Percentiles rank a stretch among this genome's conserved stretches.
Evolutionary conservation across 306 rosid species (phyloP).

Genomic region (Prosopis cineraria): DNA sequence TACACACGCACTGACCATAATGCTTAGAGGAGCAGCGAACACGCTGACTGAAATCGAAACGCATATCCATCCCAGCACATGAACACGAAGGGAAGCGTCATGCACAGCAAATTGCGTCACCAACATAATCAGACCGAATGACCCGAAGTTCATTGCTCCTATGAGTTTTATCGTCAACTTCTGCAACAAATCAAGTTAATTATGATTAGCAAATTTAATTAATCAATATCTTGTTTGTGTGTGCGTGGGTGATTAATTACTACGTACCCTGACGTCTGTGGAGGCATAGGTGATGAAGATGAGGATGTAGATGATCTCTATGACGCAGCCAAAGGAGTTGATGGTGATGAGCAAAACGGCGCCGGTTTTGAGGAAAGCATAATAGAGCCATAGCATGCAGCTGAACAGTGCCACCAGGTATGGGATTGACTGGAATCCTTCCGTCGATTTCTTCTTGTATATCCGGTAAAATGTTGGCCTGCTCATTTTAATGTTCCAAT

Average conservation of each 20-base stretch:
- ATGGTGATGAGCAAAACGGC: conserved; percentile 80
- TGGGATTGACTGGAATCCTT: conserved; percentile 82
- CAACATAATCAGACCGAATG: conserved; percentile 53
- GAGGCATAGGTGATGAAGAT: conserved; percentile 62
- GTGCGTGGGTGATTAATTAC: too few species aligned
- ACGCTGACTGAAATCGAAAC: conserved; percentile 68
- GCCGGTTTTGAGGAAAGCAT: conserved; percentile 58
- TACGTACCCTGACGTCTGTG: conserved; percentile 56
- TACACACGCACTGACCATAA: conserved; percentile 89
- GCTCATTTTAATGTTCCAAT: not conserved
- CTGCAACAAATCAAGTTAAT: conserved; percentile 31
- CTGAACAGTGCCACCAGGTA: conserved; percentile 85
- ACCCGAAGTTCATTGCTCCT: conserved; percentile 56
- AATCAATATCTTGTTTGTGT: too few species aligned
- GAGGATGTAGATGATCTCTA: conserved; percentile 62
- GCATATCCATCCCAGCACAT: conserved; percentile 81
- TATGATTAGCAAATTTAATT: too few species aligned
- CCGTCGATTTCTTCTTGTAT: conserved; percentile 73
- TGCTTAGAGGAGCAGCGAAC: conserved; percentile 84
- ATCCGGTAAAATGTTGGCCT: conserved; percentile 83
- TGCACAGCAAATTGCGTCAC: conserved; percentile 45
- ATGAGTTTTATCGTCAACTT: conserved; percentile 56
- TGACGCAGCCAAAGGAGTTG: conserved; percentile 72
- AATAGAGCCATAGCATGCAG: conserved; percentile 78
- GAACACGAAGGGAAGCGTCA: conserved; percentile 40